phyloP scores from a whole-genome alignment of 2,329 filamentous ascomycete species.

The Hypocreales sp. region DNA sequence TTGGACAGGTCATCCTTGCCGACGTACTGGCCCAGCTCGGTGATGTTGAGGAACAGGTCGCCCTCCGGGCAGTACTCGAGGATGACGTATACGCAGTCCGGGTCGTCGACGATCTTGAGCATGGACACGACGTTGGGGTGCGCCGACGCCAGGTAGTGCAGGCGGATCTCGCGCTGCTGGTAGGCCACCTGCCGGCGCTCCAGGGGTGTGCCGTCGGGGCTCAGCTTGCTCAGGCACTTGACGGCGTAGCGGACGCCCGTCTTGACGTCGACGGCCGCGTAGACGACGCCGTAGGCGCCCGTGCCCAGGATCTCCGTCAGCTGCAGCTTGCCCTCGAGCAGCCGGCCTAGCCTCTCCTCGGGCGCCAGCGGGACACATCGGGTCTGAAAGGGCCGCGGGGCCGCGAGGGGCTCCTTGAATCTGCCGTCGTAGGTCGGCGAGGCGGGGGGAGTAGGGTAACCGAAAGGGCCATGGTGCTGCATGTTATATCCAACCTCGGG shows the following conservation, averaged over 20 bases:
- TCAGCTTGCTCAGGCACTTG: conserved; percentile 90
- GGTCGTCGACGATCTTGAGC: conserved; percentile 80
- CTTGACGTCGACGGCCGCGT: conserved; percentile 72
- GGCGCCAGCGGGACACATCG: conserved; percentile 46
- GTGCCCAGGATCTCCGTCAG: conserved; percentile 77
- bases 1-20: conserved; percentile 82
- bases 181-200: conserved; percentile 78
- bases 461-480: conserved; percentile 42
- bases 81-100: conserved; percentile 89
- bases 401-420: conserved; percentile 24
- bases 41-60: conserved; percentile 95
- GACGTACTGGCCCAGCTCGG: conserved; percentile 83
- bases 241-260: conserved; percentile 78
- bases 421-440: conserved; percentile 37
- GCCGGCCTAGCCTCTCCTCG: conserved; percentile 72
- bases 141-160: conserved; percentile 77
- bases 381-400: conserved; percentile 22
- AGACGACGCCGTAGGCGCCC: conserved; percentile 93
- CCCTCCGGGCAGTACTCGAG: conserved; percentile 95
- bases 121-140: conserved; percentile 91
- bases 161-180: conserved; percentile 81
- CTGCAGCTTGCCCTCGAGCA: conserved; percentile 71
- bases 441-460: conserved; percentile 42
- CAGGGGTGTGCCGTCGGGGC: conserved; percentile 51
- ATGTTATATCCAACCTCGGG: conserved; percentile 26